Evolutionary conservation across 768 basidiomycete species (phyloP).

Genomic region (Tremella mesenterica): DNA sequence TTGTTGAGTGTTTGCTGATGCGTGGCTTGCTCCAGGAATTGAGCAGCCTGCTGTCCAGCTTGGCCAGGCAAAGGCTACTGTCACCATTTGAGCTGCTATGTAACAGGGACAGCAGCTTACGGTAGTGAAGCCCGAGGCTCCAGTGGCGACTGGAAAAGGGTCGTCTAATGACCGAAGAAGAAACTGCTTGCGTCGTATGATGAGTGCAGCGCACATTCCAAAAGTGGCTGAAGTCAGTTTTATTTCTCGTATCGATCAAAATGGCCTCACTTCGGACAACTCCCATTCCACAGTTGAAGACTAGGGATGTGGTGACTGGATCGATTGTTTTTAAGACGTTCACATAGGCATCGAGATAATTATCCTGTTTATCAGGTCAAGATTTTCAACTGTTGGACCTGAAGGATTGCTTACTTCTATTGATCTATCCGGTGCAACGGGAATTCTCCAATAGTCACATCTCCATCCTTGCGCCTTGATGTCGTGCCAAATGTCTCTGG

Average conservation of each 20-base stretch:
- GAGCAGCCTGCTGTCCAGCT: constrained; percentile 28
- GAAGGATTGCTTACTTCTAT: constrained; percentile 58
- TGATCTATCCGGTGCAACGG: constrained; percentile 84
- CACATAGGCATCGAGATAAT: constrained; percentile 90
- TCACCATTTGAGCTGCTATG: too few species aligned
- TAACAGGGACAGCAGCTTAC: constrained; percentile 21
- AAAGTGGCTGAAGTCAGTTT: constrained; percentile 59
- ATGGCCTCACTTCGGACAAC: constrained; percentile 57
- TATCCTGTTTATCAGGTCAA: constrained; percentile 52
- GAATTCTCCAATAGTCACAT: constrained; percentile 92
- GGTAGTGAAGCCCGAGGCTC: constrained; percentile 36
- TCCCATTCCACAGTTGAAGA: constrained; percentile 96
- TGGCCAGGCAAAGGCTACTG: constrained; percentile 1
- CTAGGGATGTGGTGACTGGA: constrained; percentile 68
- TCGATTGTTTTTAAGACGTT: constrained; percentile 69
- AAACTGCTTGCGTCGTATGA: constrained; percentile 71
- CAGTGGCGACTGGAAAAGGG: constrained; percentile 54
- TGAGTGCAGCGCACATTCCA: constrained; percentile 87
- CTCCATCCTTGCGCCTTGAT: constrained; percentile 79
- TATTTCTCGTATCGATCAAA: neutral
- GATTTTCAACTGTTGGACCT: too few species aligned
- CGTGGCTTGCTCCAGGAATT: constrained; percentile 41
- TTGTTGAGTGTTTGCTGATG: constrained; percentile 42
- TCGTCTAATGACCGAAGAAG: constrained; percentile 60
- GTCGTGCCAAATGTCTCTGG: constrained; percentile 71